Base-by-base conservation (phyloP, 306 rosid genomes). In the Mimosa pudica region DNA sequence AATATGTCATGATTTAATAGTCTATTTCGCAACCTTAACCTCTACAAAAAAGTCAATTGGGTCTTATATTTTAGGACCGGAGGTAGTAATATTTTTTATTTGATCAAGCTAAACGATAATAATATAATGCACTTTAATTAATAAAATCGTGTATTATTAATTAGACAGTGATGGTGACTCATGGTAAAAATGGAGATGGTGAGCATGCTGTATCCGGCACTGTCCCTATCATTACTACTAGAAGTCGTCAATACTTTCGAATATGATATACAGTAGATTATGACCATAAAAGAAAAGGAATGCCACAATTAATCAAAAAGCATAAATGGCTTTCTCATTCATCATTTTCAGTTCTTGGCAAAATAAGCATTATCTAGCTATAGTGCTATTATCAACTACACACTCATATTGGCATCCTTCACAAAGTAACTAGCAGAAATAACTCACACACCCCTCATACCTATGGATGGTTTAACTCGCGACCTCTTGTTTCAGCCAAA, bases 241-340 rank as follows among this genome's bases (percentile, higher is more conserved):
- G 47, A 84, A 68, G 24, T 10, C 48, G 14, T 67, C 12, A 70
- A 76, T 60, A 70, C 73, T 67, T 51, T 48, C 35, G 52, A 71
- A 46, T 44, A 14, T 12, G 30, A 77, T 57, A 18, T n/a, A 57
- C 51, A 84, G 57, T 30, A 68, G 80, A 77, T 18, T 68, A 62
- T 51, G 87, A 77, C 67, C 16, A 16, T 60, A 57, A 63, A 45
- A 77, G 71, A 35, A 73, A 72, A 66, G 61, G 67, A 61, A n/a
- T 7, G 52, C 80, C 82, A 84, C 81, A 74, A 80, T 46, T 69
- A 46, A 68, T 63, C 51, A 81, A 81, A 81, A 51, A 69, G 33
- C 73, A 57, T 48, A 51, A 76, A 70, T 71, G 66, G 20, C 51
- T 41, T 77, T 54, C 79, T 65, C 61, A 65, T 64, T 46, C 14